Percentiles rank a stretch among this genome's conserved stretches.
Conservation (phyloP, 805 yeast genomes). For the Kodamaea restingae region DNA sequence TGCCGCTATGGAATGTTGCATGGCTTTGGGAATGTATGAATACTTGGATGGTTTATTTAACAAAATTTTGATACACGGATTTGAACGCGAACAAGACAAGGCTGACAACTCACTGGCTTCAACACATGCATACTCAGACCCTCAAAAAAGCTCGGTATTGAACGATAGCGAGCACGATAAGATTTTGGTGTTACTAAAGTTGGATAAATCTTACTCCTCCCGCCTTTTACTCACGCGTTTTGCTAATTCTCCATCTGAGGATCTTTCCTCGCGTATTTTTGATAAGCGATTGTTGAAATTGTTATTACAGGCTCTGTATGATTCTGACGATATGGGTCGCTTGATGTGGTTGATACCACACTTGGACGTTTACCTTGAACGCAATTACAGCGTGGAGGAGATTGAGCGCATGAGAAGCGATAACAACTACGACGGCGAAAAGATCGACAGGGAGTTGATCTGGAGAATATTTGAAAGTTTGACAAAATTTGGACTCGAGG, state of each 20-base stretch:
- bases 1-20: slow-evolving; percentile 27
- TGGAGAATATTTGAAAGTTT: slow-evolving; percentile 18
- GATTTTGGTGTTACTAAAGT: neutral
- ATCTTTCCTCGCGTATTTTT: slow-evolving; percentile 18
- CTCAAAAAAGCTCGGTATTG: too few relatives aligned
- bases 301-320: slow-evolving; percentile 19
- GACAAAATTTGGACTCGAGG: slow-evolving; percentile 24
- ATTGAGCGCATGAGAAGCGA: slow-evolving; percentile 4
- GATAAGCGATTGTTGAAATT: slow-evolving; percentile 19
- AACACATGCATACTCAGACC: too few relatives aligned
- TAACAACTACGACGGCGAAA: slow-evolving; percentile 2
- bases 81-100: slow-evolving; percentile 8
- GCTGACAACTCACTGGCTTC: neutral
- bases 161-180: too few relatives aligned
- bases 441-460: slow-evolving; percentile 18
- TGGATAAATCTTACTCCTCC: slow-evolving; percentile 4
- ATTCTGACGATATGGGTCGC: slow-evolving; percentile 30
- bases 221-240: slow-evolving; percentile 4
- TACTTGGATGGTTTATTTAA: slow-evolving; percentile 31
- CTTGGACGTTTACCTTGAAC: slow-evolving; percentile 21
- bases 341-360: slow-evolving; percentile 35
- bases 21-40: slow-evolving; percentile 21
- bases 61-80: slow-evolving; percentile 27
- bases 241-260: slow-evolving; percentile 8
- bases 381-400: slow-evolving; percentile 6